Base-by-base conservation (phyloP, 805 yeast species). In the Yarrowia osloensis region DNA sequence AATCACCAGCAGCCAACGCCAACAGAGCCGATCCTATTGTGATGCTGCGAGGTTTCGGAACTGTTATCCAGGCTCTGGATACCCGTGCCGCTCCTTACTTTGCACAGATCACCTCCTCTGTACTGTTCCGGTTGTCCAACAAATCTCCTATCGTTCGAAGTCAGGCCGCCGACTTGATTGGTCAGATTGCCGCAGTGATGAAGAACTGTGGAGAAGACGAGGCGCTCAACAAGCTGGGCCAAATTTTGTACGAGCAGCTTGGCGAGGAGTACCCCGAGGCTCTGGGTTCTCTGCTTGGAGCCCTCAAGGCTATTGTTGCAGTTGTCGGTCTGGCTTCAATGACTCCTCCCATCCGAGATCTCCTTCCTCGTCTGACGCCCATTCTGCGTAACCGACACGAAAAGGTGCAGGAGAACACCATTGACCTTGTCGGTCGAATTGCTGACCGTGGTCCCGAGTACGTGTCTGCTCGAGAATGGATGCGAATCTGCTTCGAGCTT, bases 251-350 rank as follows among this genome's bases (percentile, higher is more conserved):
- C 75, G 99, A 95, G 75, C 89, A 95, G 15, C 81, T 95, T 11
- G 99, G 99, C 21, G 99, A 95, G 74, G 94, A 89, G 6, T 91
- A 87, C 70, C 99, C 99, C 0, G 97, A 92, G 65, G 98, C 92
- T 2, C 79, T 95, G 54, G 98, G 97, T 0, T 89, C 97, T 0
- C 83, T 94, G 2, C 78, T 95, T 17, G 84, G 84, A 19, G 97
- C 97, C 0, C 77, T 94, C 71, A 77, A 83, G 65, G 78, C 85
- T 13, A 87, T 93, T 44, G 83, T 91, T 21, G 77, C 81, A 1
- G 84, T 83, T 21, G 81, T 88, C 50, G 89, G 89, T 9, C 80
- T 87, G 15, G 81, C 83, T 0, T 77, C 82, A 2, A 78, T 91
- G 75, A 87, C 88, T 72, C 98, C 98, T 1, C 91, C 97, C 0